phyloP scores from a whole-genome alignment of 108 stramenopile species.

The Nannochloropsis gaditana region DNA sequence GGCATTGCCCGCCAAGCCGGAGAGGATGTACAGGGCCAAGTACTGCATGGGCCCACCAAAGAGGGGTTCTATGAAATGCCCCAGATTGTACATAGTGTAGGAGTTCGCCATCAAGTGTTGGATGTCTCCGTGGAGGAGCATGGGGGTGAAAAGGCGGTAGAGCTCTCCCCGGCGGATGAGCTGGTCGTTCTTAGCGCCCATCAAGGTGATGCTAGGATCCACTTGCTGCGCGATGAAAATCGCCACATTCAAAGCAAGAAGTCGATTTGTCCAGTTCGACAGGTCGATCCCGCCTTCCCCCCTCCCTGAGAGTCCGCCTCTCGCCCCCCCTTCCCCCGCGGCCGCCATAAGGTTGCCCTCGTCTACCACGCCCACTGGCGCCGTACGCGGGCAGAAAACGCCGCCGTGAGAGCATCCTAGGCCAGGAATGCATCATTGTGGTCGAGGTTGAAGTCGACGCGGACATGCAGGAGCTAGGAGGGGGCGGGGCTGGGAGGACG shows the following conservation, averaged over 20 bases:
- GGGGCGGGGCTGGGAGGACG: constrained; percentile 1
- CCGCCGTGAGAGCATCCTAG: background rate
- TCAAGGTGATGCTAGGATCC: background rate
- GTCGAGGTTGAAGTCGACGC: background rate
- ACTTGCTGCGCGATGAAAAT: background rate
- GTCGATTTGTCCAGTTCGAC: background rate
- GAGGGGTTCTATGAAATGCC: background rate
- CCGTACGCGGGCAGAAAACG: background rate
- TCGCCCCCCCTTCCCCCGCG: background rate
- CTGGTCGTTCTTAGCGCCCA: background rate
- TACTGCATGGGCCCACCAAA: background rate
- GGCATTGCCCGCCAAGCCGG: background rate
- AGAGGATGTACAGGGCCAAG: background rate
- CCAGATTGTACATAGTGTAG: background rate
- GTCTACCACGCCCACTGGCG: background rate
- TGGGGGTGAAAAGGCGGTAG: background rate
- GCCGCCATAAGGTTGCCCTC: background rate
- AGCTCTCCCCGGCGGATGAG: constrained; percentile 7
- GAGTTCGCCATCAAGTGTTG: constrained; percentile 9
- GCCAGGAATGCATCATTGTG: too few relatives aligned
- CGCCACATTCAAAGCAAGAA: background rate
- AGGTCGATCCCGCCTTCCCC: constrained; percentile 12
- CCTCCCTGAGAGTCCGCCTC: background rate
- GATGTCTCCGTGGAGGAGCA: background rate
- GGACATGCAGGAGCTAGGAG: background rate